Percentiles rank a stretch among this genome's conserved stretches.
phyloP scores from a whole-genome alignment of 208 protist species.

The Angomonas ambiguus region DNA sequence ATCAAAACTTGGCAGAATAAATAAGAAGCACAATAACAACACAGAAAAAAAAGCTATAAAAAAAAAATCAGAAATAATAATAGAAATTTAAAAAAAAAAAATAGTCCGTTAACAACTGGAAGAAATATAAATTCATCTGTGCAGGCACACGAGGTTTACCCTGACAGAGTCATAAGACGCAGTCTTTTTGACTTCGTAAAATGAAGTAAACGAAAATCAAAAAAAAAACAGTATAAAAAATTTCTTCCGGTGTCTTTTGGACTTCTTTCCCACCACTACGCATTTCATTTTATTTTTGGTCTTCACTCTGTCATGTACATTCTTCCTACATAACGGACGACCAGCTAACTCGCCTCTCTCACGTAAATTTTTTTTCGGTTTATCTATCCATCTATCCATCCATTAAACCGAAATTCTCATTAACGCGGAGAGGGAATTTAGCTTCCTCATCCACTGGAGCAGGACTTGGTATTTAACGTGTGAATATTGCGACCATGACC shows the following conservation, averaged over 20 bases:
- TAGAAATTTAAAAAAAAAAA: conserved; percentile 19
- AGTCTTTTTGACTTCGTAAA: conserved; percentile 1
- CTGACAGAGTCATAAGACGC: conserved; percentile 35
- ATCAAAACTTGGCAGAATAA: neutral
- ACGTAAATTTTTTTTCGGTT: too few species aligned
- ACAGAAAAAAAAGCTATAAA: conserved; percentile 14
- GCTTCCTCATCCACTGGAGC: conserved; percentile 16
- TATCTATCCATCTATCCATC: too few species aligned
- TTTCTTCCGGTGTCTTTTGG: neutral
- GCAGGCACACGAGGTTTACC: conserved; percentile 19
- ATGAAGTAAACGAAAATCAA: conserved; percentile 10
- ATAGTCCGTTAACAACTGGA: conserved; percentile 4
- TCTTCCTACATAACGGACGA: neutral
- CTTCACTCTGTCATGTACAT: neutral
- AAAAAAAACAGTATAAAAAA: conserved; percentile 3
- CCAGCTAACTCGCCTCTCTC: too few species aligned
- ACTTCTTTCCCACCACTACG: neutral
- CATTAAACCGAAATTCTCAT: too few species aligned
- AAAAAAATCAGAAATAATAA: conserved; percentile 15
- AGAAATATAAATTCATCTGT: conserved; percentile 39
- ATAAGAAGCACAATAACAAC: neutral
- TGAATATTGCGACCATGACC: conserved; percentile 44
- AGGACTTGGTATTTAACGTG: conserved; percentile 24
- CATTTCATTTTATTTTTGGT: neutral
- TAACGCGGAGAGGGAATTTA: conserved; percentile 16